These are phyloP conservation scores for Chloris gayana DNA, from an alignment of 176 grass and related monocot species.

Conservation along the genomic window DNA sequence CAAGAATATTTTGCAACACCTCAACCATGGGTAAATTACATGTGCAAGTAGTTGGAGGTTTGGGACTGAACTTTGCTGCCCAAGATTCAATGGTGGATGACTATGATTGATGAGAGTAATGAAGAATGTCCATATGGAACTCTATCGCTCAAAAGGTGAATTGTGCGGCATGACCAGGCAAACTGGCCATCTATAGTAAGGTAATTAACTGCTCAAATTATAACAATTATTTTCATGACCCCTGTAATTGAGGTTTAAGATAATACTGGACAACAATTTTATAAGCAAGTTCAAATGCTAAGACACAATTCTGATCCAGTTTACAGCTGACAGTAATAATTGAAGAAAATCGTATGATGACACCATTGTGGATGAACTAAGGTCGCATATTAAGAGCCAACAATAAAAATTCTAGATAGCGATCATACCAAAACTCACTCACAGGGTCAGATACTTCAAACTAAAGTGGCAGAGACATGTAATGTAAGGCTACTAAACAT, in stretches of 20 bases:
- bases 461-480: neutral
- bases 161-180: neutral
- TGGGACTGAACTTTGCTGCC: constrained; percentile 15
- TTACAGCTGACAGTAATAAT: neutral
- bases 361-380: neutral
- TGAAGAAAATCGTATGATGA: neutral
- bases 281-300: neutral
- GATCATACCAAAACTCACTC: neutral
- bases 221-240: neutral
- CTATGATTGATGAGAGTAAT: neutral
- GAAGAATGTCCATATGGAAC: neutral
- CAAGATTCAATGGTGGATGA: neutral
- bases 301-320: neutral
- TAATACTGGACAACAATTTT: neutral
- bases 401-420: neutral
- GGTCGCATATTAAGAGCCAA: neutral
- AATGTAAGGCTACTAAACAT: neutral
- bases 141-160: neutral
- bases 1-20: neutral
- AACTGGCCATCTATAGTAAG: neutral
- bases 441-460: neutral
- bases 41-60: neutral
- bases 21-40: neutral
- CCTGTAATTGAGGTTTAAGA: neutral
- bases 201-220: neutral